Conservation (phyloP, 2,329 filamentous ascomycete species). For the Botrytis elliptica region DNA sequence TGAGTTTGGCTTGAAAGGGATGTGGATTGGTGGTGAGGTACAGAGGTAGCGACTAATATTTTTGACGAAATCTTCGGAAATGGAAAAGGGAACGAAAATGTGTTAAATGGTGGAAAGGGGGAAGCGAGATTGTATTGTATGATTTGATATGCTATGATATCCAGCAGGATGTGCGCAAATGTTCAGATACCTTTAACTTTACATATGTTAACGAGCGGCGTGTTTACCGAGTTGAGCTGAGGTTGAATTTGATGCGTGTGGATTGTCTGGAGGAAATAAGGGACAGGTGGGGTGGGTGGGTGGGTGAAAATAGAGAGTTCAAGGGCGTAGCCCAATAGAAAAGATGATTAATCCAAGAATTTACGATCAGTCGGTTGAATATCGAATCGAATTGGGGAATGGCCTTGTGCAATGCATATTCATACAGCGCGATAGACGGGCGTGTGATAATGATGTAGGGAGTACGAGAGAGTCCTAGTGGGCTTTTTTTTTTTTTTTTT, state of each 20-base stretch:
- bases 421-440: background rate
- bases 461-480: background rate
- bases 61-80: background rate
- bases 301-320: background rate
- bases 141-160: background rate
- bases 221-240: background rate
- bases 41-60: background rate
- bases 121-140: background rate
- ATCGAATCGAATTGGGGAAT: background rate
- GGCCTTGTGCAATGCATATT: background rate
- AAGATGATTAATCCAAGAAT: background rate
- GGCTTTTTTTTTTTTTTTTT: too few species aligned
- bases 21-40: background rate
- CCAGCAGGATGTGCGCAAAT: background rate
- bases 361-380: background rate
- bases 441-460: background rate
- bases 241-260: background rate
- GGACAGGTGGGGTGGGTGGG: too few species aligned
- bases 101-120: background rate
- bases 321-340: background rate
- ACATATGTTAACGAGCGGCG: background rate
- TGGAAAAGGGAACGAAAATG: too few species aligned
- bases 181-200: conserved; percentile 1
- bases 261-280: background rate
- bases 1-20: conserved; percentile 40